Evolutionary conservation across 148 eudicot species (phyloP).

Genomic region (Linanthus parryae): DNA sequence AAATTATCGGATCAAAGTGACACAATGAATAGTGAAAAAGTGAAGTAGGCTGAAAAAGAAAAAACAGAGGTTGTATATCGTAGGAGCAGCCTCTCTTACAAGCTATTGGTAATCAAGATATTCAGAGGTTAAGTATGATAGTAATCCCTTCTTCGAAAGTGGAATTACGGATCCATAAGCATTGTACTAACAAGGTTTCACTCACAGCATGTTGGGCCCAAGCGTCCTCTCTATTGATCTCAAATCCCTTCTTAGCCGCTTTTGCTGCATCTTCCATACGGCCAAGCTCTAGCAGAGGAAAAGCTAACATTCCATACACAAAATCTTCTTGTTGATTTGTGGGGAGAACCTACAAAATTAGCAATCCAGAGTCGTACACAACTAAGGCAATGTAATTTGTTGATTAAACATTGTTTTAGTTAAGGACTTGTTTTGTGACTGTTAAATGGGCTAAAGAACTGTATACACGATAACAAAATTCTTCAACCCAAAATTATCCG

Average conservation of each 20-base stretch:
- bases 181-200: no score
- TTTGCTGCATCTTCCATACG: slow-evolving; percentile 60
- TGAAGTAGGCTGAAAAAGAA: no score
- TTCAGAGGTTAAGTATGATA: no score
- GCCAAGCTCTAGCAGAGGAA: slow-evolving; percentile 83
- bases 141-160: no score
- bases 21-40: no score
- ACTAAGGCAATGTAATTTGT: not conserved
- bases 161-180: no score
- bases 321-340: slow-evolving; percentile 49
- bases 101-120: no score
- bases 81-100: no score
- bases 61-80: no score
- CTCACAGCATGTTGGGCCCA: slow-evolving; percentile 98
- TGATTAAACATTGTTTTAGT: not conserved
- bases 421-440: not conserved
- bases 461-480: no score
- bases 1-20: no score
- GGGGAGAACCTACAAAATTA: slow-evolving; percentile 48
- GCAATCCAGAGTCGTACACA: not conserved
- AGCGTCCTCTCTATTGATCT: slow-evolving; percentile 60
- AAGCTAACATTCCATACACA: slow-evolving; percentile 87
- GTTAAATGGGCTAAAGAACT: not conserved
- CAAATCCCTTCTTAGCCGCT: slow-evolving; percentile 69
- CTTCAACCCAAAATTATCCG: no score